Evolutionary conservation across 306 rosid genomes (phyloP), one percentile per base, ranked within the genome.

Genomic region (Cucumis hystrix): DNA sequence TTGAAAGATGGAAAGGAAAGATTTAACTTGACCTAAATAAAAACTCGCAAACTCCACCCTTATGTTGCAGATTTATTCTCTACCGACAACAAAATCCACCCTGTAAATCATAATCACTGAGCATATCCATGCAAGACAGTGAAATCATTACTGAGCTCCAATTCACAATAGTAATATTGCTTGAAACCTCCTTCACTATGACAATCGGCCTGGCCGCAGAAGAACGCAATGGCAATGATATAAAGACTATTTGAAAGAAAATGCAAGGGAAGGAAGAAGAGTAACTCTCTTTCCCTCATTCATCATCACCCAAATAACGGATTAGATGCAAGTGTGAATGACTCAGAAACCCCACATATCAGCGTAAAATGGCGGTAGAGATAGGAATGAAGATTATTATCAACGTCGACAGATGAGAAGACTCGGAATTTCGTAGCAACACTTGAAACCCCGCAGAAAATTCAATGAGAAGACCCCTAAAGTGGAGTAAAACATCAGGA

Each of bases 321-420:
- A 37, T 20, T 56, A 37, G 54, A 57, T 40, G 66, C 67, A 39
- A 39, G 54, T 33, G 54, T 57, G 35, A 57, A 18, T 6, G 9
- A 54, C 25, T 74, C 77, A 74, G 63, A 74, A 18, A 49, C 59
- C 23, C 49, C 49, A 30, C 63, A 74, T 54, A 47, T 30, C 77
- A 51, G 77, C 11, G 77, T 28, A 54, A n/a, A 51, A 74, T 33
- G 77, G 77, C 30, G 47, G 79, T 59, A 21, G 79, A 75, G 7
- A 58, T 49, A 25, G 55, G 45, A 56, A 59, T 41, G 54, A 35
- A 76, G 35, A 76, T n/a, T 41, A 56, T 56, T 56, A 21, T 5
- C 57, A 5, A 61, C 47, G 37, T 25, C 2, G 54, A 75, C 12
- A 75, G 51, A 54, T 33, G 18, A 30, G 65, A 55, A 55, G 10